Evolutionary conservation across 2,329 filamentous ascomycete species (phyloP), one percentile per base, ranked within the genome.

Genomic region (Neofusicoccum laricinum): DNA sequence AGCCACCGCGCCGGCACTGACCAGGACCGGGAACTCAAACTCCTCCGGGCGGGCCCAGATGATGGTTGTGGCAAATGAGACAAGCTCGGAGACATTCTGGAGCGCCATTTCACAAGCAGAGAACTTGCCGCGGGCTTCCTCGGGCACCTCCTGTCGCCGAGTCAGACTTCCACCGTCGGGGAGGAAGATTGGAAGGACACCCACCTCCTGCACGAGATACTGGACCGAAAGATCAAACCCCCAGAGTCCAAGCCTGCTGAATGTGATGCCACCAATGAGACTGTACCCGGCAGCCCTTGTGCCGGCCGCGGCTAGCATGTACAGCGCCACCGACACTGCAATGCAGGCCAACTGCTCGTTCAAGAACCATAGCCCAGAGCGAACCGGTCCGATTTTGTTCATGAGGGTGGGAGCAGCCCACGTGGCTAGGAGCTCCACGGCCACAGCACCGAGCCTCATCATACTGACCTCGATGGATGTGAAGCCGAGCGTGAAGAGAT

Each of bases 351-450:
- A 78, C 71, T 92, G 89, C 85, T 87, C 90, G 63, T 84, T 87
- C 10, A 89, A 71, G 67, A 86, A 87, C 90, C 90, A 93, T 2
- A 92, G 80, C 0, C 90, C 90, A 0, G 84, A 82, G n/a, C 90
- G 79, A 7, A 91, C 79, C 0, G 80, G 71, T 21, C 80, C 80
- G 5, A 82, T 81, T 3, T 70, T 72, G 2, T 68, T 69, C 80
- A 87, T 87, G 14, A 88, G 71, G 63, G 77, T 75, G 0, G 88
- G 88, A 0, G 83, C 85, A 0, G 83, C 71, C 80, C 85, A 88
- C 0, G 88, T 90, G 0, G 88, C 86, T 7, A 78, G 77, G 2
- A 90, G 75, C 71, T 90, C 88, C 57, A 86, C 81, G 2, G 81
- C 64, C 0, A 84, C 83, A 34, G 84, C 82, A 4, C 81, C 67